These are phyloP conservation scores for Colletotrichum theobromicola DNA, from an alignment of 2,329 filamentous ascomycete genomes.

Conservation along the genomic window DNA sequence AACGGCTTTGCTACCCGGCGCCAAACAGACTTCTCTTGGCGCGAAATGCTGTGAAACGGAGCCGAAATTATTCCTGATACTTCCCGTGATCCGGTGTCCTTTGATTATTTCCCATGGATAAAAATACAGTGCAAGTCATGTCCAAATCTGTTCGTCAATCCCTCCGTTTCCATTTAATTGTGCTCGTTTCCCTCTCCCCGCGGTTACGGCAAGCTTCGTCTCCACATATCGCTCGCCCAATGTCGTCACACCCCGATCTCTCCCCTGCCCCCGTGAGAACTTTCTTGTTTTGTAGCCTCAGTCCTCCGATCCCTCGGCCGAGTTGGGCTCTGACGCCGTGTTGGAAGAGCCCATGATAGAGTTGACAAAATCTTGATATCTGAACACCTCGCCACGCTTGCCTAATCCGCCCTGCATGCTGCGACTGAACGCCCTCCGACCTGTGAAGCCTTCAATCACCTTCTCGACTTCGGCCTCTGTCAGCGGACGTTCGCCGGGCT, in stretches of 20 bases:
- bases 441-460: constrained; percentile 86
- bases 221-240: not conserved
- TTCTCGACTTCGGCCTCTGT: constrained; percentile 81
- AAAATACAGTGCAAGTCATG: constrained; percentile 13
- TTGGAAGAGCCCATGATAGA: constrained; percentile 64
- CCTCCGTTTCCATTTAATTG: constrained; percentile 3
- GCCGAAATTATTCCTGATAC: constrained; percentile 2
- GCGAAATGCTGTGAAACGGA: constrained; percentile 6
- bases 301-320: constrained; percentile 28
- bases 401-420: constrained; percentile 56
- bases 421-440: constrained; percentile 81
- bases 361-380: constrained; percentile 89
- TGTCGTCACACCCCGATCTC: constrained; percentile 12
- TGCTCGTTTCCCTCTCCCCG: not conserved
- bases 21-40: not conserved
- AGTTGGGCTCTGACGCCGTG: constrained; percentile 35
- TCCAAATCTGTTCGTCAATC: constrained; percentile 7
- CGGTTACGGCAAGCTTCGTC: not conserved
- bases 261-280: not conserved
- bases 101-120: not conserved
- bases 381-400: constrained; percentile 86
- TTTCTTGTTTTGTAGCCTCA: not conserved
- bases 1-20: not conserved
- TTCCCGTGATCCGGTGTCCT: not conserved
- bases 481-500: constrained; percentile 69